These are phyloP conservation scores for Fragilaria crotonensis DNA, from an alignment of 108 stramenopile species.

Conservation along the genomic window DNA sequence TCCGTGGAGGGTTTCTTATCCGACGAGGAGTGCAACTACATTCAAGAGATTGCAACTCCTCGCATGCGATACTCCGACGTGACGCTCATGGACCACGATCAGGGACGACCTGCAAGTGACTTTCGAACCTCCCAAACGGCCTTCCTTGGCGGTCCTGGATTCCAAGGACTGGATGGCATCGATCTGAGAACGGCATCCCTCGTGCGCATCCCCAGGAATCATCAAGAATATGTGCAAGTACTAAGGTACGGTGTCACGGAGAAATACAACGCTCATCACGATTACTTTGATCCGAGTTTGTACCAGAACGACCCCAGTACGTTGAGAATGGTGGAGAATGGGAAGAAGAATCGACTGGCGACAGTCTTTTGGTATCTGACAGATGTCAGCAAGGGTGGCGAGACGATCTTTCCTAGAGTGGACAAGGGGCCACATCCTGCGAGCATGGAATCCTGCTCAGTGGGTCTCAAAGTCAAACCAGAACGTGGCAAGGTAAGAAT, in stretches of 20 bases:
- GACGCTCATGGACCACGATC: conserved; percentile 73
- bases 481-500: conserved; percentile 76
- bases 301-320: conserved; percentile 33
- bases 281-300: conserved; percentile 56
- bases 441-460: conserved; percentile 10
- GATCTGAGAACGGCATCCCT: conserved; percentile 61
- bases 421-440: conserved; percentile 17
- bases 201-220: conserved; percentile 44
- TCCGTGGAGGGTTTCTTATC: conserved; percentile 62
- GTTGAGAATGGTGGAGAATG: conserved; percentile 38
- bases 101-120: conserved; percentile 75
- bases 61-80: conserved; percentile 66
- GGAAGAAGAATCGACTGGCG: conserved; percentile 68
- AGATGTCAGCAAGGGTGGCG: conserved; percentile 71
- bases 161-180: conserved; percentile 40
- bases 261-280: conserved; percentile 69
- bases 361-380: conserved; percentile 89
- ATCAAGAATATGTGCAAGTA: conserved; percentile 77
- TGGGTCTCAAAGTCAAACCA: conserved; percentile 63
- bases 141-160: conserved; percentile 38
- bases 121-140: conserved; percentile 81
- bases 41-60: conserved; percentile 50
- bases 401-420: conserved; percentile 54
- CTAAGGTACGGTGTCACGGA: conserved; percentile 51
- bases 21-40: conserved; percentile 70